Evolutionary conservation across 1,139 yeast genomes (phyloP).

Genomic region (Meyerozyma carpophila): DNA sequence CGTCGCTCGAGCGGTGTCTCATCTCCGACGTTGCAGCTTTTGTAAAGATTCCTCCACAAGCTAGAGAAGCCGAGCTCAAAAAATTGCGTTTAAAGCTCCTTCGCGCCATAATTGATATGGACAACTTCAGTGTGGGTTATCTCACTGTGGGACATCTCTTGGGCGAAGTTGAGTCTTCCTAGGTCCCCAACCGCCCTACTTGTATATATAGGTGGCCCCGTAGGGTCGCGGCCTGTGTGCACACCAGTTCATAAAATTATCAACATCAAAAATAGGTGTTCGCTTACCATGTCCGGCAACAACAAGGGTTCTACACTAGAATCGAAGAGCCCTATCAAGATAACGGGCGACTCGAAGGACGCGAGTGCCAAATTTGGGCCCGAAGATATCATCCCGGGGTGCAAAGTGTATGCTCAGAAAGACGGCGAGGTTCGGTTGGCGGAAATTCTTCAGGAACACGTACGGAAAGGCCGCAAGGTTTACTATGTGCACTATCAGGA

Average conservation of each 20-base stretch:
- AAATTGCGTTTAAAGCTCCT: slow-evolving; percentile 23
- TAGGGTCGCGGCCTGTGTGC: background rate
- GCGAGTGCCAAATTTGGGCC: slow-evolving; percentile 20
- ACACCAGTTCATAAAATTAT: background rate
- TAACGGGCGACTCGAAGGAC: slow-evolving; percentile 5
- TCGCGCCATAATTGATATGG: slow-evolving; percentile 29
- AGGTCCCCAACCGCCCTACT: background rate
- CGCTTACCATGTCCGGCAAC: background rate
- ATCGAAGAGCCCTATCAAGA: slow-evolving; percentile 1
- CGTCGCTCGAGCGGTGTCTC: slow-evolving; percentile 49
- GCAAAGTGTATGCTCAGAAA: slow-evolving; percentile 75
- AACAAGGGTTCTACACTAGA: slow-evolving; percentile 1
- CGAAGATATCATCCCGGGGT: slow-evolving; percentile 60
- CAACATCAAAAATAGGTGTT: background rate
- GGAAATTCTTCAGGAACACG: slow-evolving; percentile 75
- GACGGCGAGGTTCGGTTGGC: slow-evolving; percentile 79
- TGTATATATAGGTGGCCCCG: background rate
- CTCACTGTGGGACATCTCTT: slow-evolving; percentile 16
- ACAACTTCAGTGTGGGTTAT: slow-evolving; percentile 32
- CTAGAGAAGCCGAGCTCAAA: slow-evolving; percentile 12
- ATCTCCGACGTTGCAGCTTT: slow-evolving; percentile 22
- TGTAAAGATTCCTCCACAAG: slow-evolving; percentile 10
- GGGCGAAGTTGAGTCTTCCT: background rate
- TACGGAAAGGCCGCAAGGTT: slow-evolving; percentile 69
- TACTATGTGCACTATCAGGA: slow-evolving; percentile 94